Evolutionary conservation across 768 basidiomycete species (phyloP).

Genomic region (Kwoniella europaea): DNA sequence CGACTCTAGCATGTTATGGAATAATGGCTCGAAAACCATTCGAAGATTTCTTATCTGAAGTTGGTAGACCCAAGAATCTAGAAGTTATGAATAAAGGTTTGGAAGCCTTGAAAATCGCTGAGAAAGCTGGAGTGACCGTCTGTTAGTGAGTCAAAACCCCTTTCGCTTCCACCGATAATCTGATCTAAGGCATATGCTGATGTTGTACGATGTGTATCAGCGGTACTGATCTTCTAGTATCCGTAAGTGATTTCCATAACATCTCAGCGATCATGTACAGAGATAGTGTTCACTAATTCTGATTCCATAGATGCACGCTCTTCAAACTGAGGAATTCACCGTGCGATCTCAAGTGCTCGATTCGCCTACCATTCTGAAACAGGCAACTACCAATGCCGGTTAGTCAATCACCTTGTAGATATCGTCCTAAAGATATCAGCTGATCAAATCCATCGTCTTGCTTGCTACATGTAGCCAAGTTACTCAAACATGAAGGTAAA

Average conservation of each 20-base stretch:
- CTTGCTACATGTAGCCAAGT: conserved; percentile 48
- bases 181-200: background rate
- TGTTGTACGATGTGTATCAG: background rate
- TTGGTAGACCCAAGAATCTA: conserved; percentile 59
- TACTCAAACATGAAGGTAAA: conserved; percentile 57
- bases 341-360: conserved; percentile 60
- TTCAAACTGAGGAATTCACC: conserved; percentile 65
- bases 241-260: background rate
- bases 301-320: conserved; percentile 64
- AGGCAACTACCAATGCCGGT: conserved; percentile 61
- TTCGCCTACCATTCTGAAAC: conserved; percentile 58
- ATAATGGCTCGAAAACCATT: conserved; percentile 62
- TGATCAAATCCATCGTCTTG: background rate
- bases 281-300: too few relatives aligned
- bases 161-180: background rate
- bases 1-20: conserved; percentile 62
- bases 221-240: conserved; percentile 62
- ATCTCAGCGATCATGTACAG: background rate
- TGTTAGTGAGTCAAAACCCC: conserved; percentile 40
- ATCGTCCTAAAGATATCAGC: background rate
- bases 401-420: background rate
- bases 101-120: conserved; percentile 60
- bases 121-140: conserved; percentile 60
- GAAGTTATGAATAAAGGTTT: conserved; percentile 61
- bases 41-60: conserved; percentile 60